Evolutionary conservation across 2,329 filamentous ascomycete genomes (phyloP).

Genomic region (Calonectria hawksworthii): DNA sequence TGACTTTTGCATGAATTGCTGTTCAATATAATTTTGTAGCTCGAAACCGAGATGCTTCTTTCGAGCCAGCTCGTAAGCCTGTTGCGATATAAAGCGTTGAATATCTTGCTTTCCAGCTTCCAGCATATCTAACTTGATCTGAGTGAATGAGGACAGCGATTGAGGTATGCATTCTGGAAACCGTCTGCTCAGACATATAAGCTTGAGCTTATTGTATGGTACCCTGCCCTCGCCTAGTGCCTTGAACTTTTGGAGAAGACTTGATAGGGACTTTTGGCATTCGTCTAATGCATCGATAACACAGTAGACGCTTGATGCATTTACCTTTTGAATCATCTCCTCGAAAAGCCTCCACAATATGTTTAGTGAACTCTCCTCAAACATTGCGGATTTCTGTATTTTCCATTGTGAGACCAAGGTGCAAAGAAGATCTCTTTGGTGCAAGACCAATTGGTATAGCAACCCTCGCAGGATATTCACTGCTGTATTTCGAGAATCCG

Average conservation of each 20-base stretch:
- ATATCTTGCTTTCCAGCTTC: neutral
- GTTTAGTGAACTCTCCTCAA: neutral
- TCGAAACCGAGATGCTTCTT: neutral
- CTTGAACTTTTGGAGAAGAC: neutral
- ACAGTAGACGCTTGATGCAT: neutral
- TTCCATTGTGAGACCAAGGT: neutral
- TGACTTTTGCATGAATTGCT: slow-evolving; percentile 7
- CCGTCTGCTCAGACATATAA: slow-evolving; percentile 3
- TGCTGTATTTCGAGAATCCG: slow-evolving; percentile 20
- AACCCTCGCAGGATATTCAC: slow-evolving; percentile 22
- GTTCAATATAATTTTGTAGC: neutral
- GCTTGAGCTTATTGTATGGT: neutral
- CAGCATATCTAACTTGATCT: neutral
- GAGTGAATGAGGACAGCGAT: neutral
- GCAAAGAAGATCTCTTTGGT: fast-evolving
- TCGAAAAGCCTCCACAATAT: slow-evolving; percentile 5
- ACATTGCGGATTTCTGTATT: fast-evolving
- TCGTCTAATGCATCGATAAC: slow-evolving; percentile 20
- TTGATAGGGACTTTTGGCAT: neutral
- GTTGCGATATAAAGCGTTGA: neutral
- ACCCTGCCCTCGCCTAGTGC: neutral
- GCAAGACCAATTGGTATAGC: neutral
- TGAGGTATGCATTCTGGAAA: slow-evolving; percentile 1
- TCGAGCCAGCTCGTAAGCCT: neutral
- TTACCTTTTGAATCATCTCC: fast-evolving